Percentiles rank a stretch among this genome's conserved stretches.
These are phyloP conservation scores for Tilletia horrida DNA, from an alignment of 1,284 basidiomycete species.

Conservation along the genomic window DNA sequence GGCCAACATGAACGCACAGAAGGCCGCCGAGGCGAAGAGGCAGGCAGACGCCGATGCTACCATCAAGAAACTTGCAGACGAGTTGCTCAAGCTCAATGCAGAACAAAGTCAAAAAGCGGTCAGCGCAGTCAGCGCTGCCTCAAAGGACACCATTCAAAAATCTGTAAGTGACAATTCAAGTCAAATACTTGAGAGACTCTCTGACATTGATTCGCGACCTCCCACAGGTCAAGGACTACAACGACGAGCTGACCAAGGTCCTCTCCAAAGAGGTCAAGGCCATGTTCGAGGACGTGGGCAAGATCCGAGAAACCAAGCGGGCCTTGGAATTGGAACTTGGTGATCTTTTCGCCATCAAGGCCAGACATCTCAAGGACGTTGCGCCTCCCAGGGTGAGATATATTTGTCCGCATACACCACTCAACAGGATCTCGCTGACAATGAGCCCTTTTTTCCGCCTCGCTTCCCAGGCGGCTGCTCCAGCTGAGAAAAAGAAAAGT, in stretches of 20 bases:
- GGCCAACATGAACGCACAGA: conserved; percentile 38
- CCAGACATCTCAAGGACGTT: conserved; percentile 13
- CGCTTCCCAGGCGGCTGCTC: neutral
- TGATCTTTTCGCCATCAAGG: conserved; percentile 44
- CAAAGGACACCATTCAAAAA: conserved; percentile 38
- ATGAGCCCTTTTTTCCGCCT: too few relatives aligned
- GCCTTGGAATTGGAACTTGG: conserved; percentile 43
- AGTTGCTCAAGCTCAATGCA: conserved; percentile 31
- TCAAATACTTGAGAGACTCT: too few relatives aligned
- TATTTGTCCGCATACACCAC: too few relatives aligned
- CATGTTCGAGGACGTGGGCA: conserved; percentile 50
- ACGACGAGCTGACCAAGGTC: conserved; percentile 41
- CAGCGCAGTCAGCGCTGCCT: conserved; percentile 37
- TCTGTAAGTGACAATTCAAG: conserved; percentile 30
- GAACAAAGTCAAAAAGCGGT: conserved; percentile 43
- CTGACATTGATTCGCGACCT: neutral
- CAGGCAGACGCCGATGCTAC: conserved; percentile 33
- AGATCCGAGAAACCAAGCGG: conserved; percentile 44
- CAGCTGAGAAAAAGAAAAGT: neutral
- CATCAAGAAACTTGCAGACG: conserved; percentile 33
- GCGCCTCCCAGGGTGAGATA: conserved; percentile 10
- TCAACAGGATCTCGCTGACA: neutral
- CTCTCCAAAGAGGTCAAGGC: conserved; percentile 34
- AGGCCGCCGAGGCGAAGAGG: conserved; percentile 29
- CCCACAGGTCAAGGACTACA: conserved; percentile 32